These are phyloP conservation scores for Penicillium sp. DNA, from an alignment of 2,329 filamentous ascomycete species.

Conservation along the genomic window DNA sequence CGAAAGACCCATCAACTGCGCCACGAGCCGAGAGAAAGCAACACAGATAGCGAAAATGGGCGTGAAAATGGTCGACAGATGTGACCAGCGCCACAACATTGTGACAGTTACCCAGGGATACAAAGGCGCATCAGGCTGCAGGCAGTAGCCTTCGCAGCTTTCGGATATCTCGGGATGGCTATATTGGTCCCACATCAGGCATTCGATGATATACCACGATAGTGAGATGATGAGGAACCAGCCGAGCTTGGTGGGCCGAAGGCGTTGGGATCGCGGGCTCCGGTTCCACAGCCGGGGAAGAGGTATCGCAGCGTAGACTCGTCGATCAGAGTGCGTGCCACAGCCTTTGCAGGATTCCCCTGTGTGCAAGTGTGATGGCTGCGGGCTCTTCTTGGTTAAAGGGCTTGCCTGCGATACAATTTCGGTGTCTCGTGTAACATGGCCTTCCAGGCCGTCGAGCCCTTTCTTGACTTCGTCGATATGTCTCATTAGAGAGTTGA, in stretches of 20 bases:
- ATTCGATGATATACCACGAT: slow-evolving; percentile 53
- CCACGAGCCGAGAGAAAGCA: slow-evolving; percentile 32
- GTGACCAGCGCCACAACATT: slow-evolving; percentile 51
- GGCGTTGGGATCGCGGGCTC: slow-evolving; percentile 28
- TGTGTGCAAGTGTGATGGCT: slow-evolving; percentile 8
- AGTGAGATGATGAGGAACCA: slow-evolving; percentile 44
- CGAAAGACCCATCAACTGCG: slow-evolving; percentile 42
- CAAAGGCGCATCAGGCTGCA: slow-evolving; percentile 52
- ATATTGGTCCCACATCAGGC: slow-evolving; percentile 51
- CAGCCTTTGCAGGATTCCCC: slow-evolving; percentile 27
- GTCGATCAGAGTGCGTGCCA: slow-evolving; percentile 26
- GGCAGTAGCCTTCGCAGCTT: slow-evolving; percentile 51
- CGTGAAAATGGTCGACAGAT: slow-evolving; percentile 32
- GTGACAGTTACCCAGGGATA: slow-evolving; percentile 59
- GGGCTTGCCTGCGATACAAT: slow-evolving; percentile 17
- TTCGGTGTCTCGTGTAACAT: slow-evolving; percentile 31
- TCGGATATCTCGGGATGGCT: slow-evolving; percentile 52
- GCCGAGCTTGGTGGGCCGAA: slow-evolving; percentile 40
- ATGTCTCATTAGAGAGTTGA: slow-evolving; percentile 42
- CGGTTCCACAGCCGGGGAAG: slow-evolving; percentile 40
- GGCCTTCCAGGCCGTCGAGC: slow-evolving; percentile 40
- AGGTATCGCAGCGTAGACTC: slow-evolving; percentile 34
- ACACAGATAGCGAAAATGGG: slow-evolving; percentile 35
- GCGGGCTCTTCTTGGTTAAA: slow-evolving; percentile 12
- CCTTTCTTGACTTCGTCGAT: slow-evolving; percentile 45